Conservation (phyloP, 768 basidiomycete species). For the Rhodosporidiobolus odoratus region DNA sequence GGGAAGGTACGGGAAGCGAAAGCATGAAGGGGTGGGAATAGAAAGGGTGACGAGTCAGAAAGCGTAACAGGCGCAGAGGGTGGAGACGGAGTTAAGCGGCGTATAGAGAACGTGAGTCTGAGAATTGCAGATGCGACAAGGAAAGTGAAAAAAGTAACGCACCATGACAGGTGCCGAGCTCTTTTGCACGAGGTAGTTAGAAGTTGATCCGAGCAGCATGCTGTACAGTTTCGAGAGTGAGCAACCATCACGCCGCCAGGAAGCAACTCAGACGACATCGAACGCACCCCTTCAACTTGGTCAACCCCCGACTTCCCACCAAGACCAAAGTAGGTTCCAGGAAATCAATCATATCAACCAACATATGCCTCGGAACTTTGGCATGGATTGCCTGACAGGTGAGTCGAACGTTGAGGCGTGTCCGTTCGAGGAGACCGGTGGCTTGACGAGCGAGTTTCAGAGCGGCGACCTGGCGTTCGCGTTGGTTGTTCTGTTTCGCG, state of each 20-base stretch:
- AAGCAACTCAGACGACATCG: not conserved
- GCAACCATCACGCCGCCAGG: not conserved
- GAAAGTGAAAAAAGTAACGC: not conserved
- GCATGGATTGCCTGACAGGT: slow-evolving; percentile 95
- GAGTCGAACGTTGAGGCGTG: slow-evolving; percentile 75
- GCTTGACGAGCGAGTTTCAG: slow-evolving; percentile 85
- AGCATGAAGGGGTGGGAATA: too few relatives aligned
- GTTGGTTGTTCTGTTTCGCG: slow-evolving; percentile 76
- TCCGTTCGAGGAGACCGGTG: slow-evolving; percentile 82
- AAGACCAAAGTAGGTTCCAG: slow-evolving; percentile 43
- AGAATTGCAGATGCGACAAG: not conserved
- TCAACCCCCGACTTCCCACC: slow-evolving; percentile 41
- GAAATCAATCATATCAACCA: slow-evolving; percentile 44
- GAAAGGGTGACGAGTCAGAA: not conserved
- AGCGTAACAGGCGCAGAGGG: not conserved
- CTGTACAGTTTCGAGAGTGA: not conserved
- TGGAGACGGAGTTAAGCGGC: not conserved
- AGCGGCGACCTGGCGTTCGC: slow-evolving; percentile 60
- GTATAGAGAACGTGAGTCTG: not conserved
- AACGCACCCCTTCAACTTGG: slow-evolving; percentile 40
- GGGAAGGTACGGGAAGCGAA: not conserved
- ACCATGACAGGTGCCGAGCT: slow-evolving; percentile 32
- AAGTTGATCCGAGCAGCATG: slow-evolving; percentile 40
- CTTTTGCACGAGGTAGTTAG: slow-evolving; percentile 41
- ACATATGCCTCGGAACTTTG: slow-evolving; percentile 52